Conservation (phyloP, 2,329 filamentous ascomycete genomes). For the Orbilia oligospora region DNA sequence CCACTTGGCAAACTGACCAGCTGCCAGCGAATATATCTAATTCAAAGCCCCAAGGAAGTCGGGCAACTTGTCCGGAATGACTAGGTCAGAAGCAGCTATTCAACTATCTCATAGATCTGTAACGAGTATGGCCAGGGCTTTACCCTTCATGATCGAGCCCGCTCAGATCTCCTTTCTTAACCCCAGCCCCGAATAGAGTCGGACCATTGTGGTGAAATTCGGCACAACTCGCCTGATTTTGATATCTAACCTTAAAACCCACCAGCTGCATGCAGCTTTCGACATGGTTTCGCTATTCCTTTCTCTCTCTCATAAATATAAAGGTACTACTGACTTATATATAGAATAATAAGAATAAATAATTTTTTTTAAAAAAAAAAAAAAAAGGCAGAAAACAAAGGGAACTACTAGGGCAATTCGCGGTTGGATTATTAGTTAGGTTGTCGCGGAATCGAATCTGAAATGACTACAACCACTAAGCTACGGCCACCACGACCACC, state of each 20-base stretch:
- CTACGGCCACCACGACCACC: conserved; percentile 9
- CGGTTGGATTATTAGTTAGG: conserved; percentile 40
- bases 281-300: conserved; percentile 15
- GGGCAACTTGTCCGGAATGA: neutral
- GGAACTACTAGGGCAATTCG: conserved; percentile 27
- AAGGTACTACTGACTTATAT: too few relatives aligned
- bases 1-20: neutral
- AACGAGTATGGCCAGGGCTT: conserved; percentile 16
- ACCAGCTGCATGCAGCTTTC: conserved; percentile 34
- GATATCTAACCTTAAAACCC: conserved; percentile 46
- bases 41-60: conserved; percentile 3
- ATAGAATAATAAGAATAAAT: too few relatives aligned
- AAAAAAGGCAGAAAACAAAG: too few relatives aligned
- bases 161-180: neutral
- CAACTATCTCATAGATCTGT: conserved; percentile 10
- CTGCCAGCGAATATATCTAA: conserved; percentile 6
- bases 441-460: conserved; percentile 28
- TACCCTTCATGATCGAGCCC: conserved; percentile 28
- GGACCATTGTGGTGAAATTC: conserved; percentile 38
- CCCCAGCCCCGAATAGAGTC: conserved; percentile 24
- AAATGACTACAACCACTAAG: neutral
- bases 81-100: neutral
- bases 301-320: neutral
- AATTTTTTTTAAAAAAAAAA: too few relatives aligned
- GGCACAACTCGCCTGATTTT: conserved; percentile 49